Percentiles rank a stretch among this genome's conserved stretches.
These are phyloP conservation scores for Solanum pinnatisectum DNA, from an alignment of 257 asterid genomes.

Conservation along the genomic window DNA sequence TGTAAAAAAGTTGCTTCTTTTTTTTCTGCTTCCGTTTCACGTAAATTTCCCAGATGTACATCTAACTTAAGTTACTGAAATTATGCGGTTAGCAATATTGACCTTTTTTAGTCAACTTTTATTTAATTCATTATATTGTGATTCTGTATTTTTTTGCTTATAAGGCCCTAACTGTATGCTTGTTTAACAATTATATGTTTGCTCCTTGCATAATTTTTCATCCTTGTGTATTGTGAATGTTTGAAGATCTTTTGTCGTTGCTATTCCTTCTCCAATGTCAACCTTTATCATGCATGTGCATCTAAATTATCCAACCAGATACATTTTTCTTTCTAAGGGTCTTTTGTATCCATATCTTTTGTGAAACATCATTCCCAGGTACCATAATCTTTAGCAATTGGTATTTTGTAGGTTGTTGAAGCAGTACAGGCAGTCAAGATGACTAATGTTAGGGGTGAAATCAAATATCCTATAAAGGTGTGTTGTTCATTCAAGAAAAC, in stretches of 20 bases:
- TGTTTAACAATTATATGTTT: not conserved
- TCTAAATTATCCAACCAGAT: not conserved
- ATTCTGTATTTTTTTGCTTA: not conserved
- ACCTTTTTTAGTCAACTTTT: not conserved
- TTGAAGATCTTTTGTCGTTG: not conserved
- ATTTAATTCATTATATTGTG: not conserved
- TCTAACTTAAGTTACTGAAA: not conserved
- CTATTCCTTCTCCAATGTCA: not conserved
- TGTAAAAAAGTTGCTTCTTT: not conserved
- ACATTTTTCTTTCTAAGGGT: not conserved
- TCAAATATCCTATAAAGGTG: conserved; percentile 85
- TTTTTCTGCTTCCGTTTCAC: not conserved
- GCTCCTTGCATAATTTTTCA: not conserved
- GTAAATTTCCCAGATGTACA: not conserved
- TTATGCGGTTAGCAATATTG: not conserved
- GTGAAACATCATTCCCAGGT: not conserved
- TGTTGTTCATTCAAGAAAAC: not conserved
- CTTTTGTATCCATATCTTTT: not conserved
- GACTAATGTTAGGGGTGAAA: conserved; percentile 84
- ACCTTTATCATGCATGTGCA: not conserved
- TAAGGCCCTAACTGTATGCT: not conserved
- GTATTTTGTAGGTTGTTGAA: conserved; percentile 56
- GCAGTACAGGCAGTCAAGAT: conserved; percentile 81
- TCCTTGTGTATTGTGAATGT: not conserved
- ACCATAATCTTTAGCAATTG: not conserved